Base-by-base conservation (phyloP, 345 rosid genomes). In the Sonneratia caseolaris region DNA sequence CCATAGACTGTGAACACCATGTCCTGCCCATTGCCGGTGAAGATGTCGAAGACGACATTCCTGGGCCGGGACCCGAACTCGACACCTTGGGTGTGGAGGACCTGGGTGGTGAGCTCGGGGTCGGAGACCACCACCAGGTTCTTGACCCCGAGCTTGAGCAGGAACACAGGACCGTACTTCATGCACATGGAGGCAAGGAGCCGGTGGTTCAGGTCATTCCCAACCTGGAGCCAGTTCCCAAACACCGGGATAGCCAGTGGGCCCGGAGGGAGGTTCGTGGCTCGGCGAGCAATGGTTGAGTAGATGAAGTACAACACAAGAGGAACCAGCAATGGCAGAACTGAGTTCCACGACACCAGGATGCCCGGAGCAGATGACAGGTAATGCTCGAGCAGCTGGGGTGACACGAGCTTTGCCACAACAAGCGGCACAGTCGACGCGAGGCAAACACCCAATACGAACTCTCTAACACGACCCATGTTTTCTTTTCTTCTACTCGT, bases 1-100 rank as follows among this genome's bases (percentile, higher is more conserved):
- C 89, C 88, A 42, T 87, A 87, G 47, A 84, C 59, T 0, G 92
- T 87, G 83, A 87, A 87, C 72, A 87, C 88, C 92, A 87, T 87
- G 78, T 87, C 89, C 48, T 87, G 89, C 15, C 89, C 89, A 37
- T 79, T 81, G 37, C 89, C 91, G 0, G 89, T 87, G 79, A 87
- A 87, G 64, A 87, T 81, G 36, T 87, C 88, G 57, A 85, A 87
- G 61, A 86, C 89, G 0, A 87, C 84, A 47, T 87, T 85, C 0
- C 88, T 83, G 0, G 89, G 89, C 36, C 89, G 84, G 11, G 91
- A 87, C 14, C 89, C 89, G 73, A 87, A 87, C 48, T 85, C 91
- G 0, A 84, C 85, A 5, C 91, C 89, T 37, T 87, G 86, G 0
- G 91, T 74, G 77, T 85, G 91, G 4, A 85, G 79, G 22, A 85